Percentiles rank a stretch among this genome's conserved stretches.
phyloP scores from a whole-genome alignment of 495 filamentous ascomycete species.

The Tuber brumale region DNA sequence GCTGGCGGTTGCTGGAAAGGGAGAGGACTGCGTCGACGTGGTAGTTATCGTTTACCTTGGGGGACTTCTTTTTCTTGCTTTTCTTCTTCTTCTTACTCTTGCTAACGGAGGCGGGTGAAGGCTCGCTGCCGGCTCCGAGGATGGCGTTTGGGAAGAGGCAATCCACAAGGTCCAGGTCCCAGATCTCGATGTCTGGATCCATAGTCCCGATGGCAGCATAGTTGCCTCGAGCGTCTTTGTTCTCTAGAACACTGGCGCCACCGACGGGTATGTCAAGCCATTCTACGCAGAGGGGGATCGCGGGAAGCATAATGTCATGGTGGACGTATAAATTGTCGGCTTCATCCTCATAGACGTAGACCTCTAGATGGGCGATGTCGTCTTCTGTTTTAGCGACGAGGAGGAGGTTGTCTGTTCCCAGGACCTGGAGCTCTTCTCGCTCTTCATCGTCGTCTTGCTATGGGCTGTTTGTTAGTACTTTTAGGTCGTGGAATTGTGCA shows the following conservation, averaged over 20 bases:
- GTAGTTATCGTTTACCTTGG: conserved; percentile 81
- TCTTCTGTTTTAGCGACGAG: conserved; percentile 91
- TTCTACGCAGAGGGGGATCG: conserved; percentile 89
- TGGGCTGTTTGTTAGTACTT: conserved; percentile 17
- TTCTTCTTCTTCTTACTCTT: conserved; percentile 62
- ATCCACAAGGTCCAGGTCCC: conserved; percentile 92
- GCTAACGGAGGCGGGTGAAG: conserved; percentile 44
- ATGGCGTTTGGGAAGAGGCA: conserved; percentile 97
- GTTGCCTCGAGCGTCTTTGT: conserved; percentile 60
- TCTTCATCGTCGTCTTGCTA: conserved; percentile 78
- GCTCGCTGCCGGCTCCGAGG: conserved; percentile 70
- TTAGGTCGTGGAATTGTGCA: neutral
- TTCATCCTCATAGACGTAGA: conserved; percentile 92
- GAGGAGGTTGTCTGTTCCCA: conserved; percentile 85
- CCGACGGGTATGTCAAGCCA: conserved; percentile 87
- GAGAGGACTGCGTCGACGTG: conserved; percentile 91
- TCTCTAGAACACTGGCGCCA: conserved; percentile 50
- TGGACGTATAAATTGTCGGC: conserved; percentile 97
- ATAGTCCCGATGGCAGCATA: conserved; percentile 94
- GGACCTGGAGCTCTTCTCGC: conserved; percentile 85
- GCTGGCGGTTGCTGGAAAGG: conserved; percentile 82
- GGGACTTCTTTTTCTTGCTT: conserved; percentile 75
- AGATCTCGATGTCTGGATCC: conserved; percentile 97
- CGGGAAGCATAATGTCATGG: conserved; percentile 98
- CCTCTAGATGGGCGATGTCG: conserved; percentile 90